Evolutionary conservation across 768 basidiomycete genomes (phyloP).

Genomic region (Lentinula detonsa): DNA sequence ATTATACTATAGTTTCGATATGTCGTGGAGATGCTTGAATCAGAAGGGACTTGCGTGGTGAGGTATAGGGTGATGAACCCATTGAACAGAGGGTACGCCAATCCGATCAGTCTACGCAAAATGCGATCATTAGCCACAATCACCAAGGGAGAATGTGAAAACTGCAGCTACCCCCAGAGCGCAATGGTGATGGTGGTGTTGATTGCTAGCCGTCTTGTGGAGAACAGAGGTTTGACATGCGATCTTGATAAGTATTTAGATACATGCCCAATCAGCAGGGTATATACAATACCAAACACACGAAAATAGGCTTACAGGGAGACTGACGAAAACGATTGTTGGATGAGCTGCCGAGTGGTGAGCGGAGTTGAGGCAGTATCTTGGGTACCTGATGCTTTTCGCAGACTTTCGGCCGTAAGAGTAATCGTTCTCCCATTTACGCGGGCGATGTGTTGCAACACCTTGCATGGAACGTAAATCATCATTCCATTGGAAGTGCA

Average conservation of each 20-base stretch:
- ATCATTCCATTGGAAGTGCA: background rate
- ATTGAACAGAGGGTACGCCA: conserved; percentile 50
- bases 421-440: conserved; percentile 39
- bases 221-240: conserved; percentile 45
- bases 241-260: conserved; percentile 24
- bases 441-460: conserved; percentile 41
- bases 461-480: conserved; percentile 19
- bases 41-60: conserved; percentile 21
- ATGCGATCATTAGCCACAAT: background rate
- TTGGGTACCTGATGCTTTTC: conserved; percentile 18
- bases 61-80: conserved; percentile 47
- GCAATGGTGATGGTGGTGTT: conserved; percentile 43
- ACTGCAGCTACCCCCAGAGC: conserved; percentile 39
- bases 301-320: conserved; percentile 28
- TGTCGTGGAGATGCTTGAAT: conserved; percentile 16
- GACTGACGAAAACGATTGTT: conserved; percentile 27
- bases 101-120: conserved; percentile 34
- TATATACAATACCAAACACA: background rate
- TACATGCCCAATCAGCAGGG: background rate
- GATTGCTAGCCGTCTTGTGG: conserved; percentile 32
- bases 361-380: conserved; percentile 10
- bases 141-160: background rate
- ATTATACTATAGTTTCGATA: conserved; percentile 49
- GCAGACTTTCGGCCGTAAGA: conserved; percentile 40
- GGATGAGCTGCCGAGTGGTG: conserved; percentile 23